A percentile compares a stretch with the other conserved stretches of the same genome.
Conservation (phyloP, 352 stramenopile species). For the Globisporangium solare region DNA sequence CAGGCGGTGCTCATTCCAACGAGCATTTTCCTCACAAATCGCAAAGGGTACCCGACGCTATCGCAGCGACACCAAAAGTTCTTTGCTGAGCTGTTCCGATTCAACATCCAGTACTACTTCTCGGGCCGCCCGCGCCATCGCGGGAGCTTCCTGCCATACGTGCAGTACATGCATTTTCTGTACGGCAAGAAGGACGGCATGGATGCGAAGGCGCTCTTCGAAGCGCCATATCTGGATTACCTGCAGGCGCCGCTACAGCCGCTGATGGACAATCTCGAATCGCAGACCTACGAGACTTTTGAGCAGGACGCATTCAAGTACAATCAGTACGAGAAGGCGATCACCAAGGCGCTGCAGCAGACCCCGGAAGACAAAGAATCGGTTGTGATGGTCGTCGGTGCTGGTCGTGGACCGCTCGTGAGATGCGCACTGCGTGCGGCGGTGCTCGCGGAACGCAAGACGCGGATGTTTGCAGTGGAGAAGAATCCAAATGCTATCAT, state of each 20-base stretch:
- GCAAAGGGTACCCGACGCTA: conserved; percentile 93
- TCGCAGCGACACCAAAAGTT: conserved; percentile 90
- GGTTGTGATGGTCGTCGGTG: conserved; percentile 90
- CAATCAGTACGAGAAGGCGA: conserved; percentile 93
- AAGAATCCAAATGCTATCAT: conserved; percentile 99
- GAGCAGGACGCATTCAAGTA: conserved; percentile 99
- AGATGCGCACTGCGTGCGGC: conserved; percentile 78
- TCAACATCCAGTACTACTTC: conserved; percentile 87
- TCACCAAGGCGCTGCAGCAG: conserved; percentile 71
- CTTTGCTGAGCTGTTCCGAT: conserved; percentile 62
- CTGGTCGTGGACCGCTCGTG: conserved; percentile 95
- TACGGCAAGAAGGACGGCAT: conserved; percentile 48
- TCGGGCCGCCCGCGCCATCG: conserved; percentile 69
- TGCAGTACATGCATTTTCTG: conserved; percentile 96
- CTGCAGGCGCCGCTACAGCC: conserved; percentile 97
- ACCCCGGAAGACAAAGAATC: conserved; percentile 61
- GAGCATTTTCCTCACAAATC: conserved; percentile 94
- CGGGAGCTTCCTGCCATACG: conserved; percentile 74
- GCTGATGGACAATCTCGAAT: conserved; percentile 98
- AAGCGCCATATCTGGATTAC: conserved; percentile 94
- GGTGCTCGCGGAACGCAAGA: conserved; percentile 51
- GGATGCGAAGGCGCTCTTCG: conserved; percentile 86
- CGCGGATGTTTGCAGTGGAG: conserved; percentile 94
- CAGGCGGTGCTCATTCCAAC: conserved; percentile 87
- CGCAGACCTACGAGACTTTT: conserved; percentile 98